Conservation (phyloP, 768 basidiomycete genomes). For the Serendipita sp. region DNA sequence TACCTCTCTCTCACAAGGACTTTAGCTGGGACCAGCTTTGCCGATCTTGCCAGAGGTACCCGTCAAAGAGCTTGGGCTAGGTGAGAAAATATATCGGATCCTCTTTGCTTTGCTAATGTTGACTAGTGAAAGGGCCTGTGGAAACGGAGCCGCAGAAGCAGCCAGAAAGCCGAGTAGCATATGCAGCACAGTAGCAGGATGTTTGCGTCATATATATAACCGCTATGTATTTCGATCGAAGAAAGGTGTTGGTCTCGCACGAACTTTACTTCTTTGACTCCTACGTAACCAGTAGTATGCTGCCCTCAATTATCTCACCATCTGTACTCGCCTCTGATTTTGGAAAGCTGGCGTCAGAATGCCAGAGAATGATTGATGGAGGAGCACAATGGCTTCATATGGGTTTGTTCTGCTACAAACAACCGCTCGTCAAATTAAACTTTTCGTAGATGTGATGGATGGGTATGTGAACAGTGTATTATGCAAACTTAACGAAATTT, state of each 20-base stretch:
- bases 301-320: slow-evolving; percentile 83
- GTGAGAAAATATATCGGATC: neutral
- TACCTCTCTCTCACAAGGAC: neutral
- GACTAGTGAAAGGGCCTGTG: neutral
- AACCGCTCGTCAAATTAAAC: slow-evolving; percentile 2
- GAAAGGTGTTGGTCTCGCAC: neutral
- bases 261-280: neutral
- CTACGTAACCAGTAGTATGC: slow-evolving; percentile 32
- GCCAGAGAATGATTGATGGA: slow-evolving; percentile 85
- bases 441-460: slow-evolving; percentile 79
- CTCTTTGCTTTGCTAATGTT: neutral
- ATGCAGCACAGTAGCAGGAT: neutral
- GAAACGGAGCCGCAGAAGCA: neutral
- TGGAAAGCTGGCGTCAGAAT: slow-evolving; percentile 87
- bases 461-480: slow-evolving; percentile 37
- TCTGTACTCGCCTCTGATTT: slow-evolving; percentile 97
- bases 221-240: neutral
- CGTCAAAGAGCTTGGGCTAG: neutral
- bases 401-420: slow-evolving; percentile 36
- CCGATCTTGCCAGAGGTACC: neutral
- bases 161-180: neutral
- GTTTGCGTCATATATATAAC: neutral
- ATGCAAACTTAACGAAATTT: neutral
- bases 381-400: slow-evolving; percentile 98
- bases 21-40: neutral